Conservation (phyloP, 208 protist species). For the Strigomonas galati region DNA sequence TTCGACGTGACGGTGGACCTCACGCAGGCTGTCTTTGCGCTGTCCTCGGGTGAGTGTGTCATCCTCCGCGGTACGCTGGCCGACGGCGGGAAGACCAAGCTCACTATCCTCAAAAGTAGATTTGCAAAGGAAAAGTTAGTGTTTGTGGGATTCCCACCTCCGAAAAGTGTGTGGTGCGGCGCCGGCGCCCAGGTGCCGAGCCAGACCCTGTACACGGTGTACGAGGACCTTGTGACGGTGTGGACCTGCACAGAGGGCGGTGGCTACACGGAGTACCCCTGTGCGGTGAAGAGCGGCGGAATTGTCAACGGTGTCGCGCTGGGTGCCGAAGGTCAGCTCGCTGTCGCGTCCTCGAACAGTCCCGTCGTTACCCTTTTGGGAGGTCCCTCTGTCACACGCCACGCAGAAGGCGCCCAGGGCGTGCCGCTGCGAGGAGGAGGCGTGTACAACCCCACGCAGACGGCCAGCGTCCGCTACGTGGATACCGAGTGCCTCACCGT, state of each 20-base stretch:
- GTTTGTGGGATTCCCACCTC: slow-evolving; percentile 38
- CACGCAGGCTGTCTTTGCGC: slow-evolving; percentile 75
- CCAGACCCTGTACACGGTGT: slow-evolving; percentile 52
- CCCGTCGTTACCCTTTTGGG: slow-evolving; percentile 27
- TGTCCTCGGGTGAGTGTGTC: slow-evolving; percentile 81
- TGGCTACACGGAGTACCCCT: slow-evolving; percentile 44
- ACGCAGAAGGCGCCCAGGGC: slow-evolving; percentile 5
- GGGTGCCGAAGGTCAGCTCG: slow-evolving; percentile 34
- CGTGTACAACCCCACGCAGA: slow-evolving; percentile 39
- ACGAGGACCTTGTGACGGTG: slow-evolving; percentile 51
- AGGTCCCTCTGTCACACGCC: slow-evolving; percentile 6
- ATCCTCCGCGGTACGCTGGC: slow-evolving; percentile 58
- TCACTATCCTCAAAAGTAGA: slow-evolving; percentile 29
- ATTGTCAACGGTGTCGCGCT: slow-evolving; percentile 28
- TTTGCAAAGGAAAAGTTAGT: slow-evolving; percentile 29
- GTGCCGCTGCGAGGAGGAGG: too few relatives aligned
- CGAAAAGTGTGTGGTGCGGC: slow-evolving; percentile 12
- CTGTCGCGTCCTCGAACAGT: slow-evolving; percentile 25
- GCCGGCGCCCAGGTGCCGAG: slow-evolving; percentile 1
- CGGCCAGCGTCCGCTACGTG: slow-evolving; percentile 68
- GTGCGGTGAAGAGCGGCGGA: slow-evolving; percentile 26
- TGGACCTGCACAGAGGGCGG: slow-evolving; percentile 33
- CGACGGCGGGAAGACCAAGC: slow-evolving; percentile 23
- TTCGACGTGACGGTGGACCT: slow-evolving; percentile 85
- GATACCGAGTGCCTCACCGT: slow-evolving; percentile 53